Evolutionary conservation across 345 rosid species (phyloP), one percentile per base, ranked within the genome.

Genomic region (Durio zibethinus): DNA sequence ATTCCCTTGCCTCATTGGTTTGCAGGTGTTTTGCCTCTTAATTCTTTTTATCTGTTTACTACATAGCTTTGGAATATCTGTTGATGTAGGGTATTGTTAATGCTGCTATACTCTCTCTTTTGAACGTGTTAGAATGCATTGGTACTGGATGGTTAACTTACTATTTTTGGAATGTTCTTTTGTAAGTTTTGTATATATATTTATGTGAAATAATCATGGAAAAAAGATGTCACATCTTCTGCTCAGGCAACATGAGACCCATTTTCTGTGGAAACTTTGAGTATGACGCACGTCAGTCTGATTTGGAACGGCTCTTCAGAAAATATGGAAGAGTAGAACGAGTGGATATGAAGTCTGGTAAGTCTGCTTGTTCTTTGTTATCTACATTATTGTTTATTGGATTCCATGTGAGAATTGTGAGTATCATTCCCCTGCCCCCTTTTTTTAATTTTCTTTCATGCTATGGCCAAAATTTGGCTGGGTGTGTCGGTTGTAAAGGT

Each of bases 341-440:
- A 72, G 97, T 95, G 78, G 97, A 95, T 77, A 89, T 95, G 97
- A 95, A 93, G 85, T 89, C 98, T 84, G 99, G 98, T 93, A 82
- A 88, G 87, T 80, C 72, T 59, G 59, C 53, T n/a, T 61, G 15
- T 54, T 23, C 33, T 33, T 7, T 5, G 15, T 72, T 74, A 60
- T 75, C 60, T 75, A 43, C 4, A 2, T 31, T 45, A 31, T 16
- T 62, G n/a, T 31, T 4, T 33, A 25, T 38, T 59, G 67, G 54
- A 11, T 57, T 38, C 52, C 21, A 7, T 35, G 21, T 42, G 33
- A 74, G 7, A 16, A 40, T 59, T 42, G 35, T 23, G 67, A 23
- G 23, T 20, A 23, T 25, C 27, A 18, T 40, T 40, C 31, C 31
- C 40, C 18, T 15, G n/a, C 66, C 1, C 31, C 33, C 0, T 25